Conservation (phyloP, 345 rosid species). For the Lepidium didymum region DNA sequence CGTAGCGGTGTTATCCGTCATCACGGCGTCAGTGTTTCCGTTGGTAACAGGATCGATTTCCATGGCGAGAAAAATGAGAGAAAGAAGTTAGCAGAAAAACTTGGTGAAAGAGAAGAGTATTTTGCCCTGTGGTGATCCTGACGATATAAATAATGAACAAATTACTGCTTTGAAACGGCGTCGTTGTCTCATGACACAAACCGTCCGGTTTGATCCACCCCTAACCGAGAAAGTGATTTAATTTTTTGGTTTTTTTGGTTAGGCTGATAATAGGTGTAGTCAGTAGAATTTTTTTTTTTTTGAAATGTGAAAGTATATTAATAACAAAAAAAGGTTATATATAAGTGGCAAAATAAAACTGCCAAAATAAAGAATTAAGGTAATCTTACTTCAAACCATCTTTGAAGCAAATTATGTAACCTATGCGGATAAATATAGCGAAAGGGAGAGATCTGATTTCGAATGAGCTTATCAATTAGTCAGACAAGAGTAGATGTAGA, state of each 20-base stretch:
- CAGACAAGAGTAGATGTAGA: too few relatives aligned
- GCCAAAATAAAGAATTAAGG: too few relatives aligned
- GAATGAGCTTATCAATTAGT: too few relatives aligned
- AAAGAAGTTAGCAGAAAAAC: conserved; percentile 1
- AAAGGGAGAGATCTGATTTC: too few relatives aligned
- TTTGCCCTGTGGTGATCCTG: conserved; percentile 13
- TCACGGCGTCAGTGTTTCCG: conserved; percentile 31
- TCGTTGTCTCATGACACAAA: background rate
- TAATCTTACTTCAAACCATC: too few relatives aligned
- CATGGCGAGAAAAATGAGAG: conserved; percentile 19
- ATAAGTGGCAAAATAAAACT: too few relatives aligned
- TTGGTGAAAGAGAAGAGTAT: background rate
- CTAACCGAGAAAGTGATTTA: background rate
- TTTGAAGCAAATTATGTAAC: too few relatives aligned
- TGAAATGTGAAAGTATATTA: background rate
- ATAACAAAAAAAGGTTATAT: too few relatives aligned
- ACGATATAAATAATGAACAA: background rate
- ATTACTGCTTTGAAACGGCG: background rate
- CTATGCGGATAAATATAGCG: too few relatives aligned
- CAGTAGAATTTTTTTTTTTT: background rate
- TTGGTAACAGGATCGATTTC: conserved; percentile 45
- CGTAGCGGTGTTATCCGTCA: conserved; percentile 25
- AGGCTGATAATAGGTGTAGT: too few relatives aligned
- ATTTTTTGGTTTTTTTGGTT: background rate
- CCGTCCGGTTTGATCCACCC: background rate